These are phyloP conservation scores for Hygrophorus russula DNA, from an alignment of 768 basidiomycete genomes.

Conservation along the genomic window DNA sequence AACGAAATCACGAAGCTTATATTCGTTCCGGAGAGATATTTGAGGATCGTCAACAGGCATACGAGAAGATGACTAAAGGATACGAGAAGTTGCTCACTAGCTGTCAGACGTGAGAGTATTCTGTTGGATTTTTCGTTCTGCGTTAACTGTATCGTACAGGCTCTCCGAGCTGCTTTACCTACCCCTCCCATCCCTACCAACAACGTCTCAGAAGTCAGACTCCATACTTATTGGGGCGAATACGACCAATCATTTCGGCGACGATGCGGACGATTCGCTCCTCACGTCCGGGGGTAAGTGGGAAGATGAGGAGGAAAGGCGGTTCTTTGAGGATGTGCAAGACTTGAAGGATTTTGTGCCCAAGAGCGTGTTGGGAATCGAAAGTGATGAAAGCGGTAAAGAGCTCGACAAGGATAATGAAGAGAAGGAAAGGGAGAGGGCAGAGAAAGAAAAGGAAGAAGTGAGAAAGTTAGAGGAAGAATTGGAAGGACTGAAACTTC, in stretches of 20 bases:
- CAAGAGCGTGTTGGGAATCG: constrained; percentile 60
- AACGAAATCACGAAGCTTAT: constrained; percentile 95
- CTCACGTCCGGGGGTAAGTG: constrained; percentile 1
- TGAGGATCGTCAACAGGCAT: constrained; percentile 96
- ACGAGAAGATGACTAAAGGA: constrained; percentile 95
- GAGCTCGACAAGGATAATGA: constrained; percentile 1
- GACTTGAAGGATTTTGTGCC: constrained; percentile 52
- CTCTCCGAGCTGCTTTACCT: constrained; percentile 87
- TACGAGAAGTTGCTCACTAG: constrained; percentile 87
- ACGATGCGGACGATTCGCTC: background rate
- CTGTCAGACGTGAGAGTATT: constrained; percentile 64
- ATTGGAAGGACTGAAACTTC: constrained; percentile 42
- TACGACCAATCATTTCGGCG: constrained; percentile 33
- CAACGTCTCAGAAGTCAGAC: constrained; percentile 67
- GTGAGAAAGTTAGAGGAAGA: constrained; percentile 71
- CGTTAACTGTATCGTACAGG: constrained; percentile 25
- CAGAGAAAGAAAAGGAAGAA: constrained; percentile 54
- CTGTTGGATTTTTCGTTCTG: background rate
- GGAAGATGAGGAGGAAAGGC: constrained; percentile 4
- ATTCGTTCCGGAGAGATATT: constrained; percentile 99
- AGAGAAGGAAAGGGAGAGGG: constrained; percentile 21
- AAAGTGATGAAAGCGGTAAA: constrained; percentile 16
- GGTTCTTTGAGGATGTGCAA: constrained; percentile 35
- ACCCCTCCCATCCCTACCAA: constrained; percentile 74
- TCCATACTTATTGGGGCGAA: constrained; percentile 67